Conservation (phyloP, 1,284 basidiomycete species). For the Porogramme epimiltina region DNA sequence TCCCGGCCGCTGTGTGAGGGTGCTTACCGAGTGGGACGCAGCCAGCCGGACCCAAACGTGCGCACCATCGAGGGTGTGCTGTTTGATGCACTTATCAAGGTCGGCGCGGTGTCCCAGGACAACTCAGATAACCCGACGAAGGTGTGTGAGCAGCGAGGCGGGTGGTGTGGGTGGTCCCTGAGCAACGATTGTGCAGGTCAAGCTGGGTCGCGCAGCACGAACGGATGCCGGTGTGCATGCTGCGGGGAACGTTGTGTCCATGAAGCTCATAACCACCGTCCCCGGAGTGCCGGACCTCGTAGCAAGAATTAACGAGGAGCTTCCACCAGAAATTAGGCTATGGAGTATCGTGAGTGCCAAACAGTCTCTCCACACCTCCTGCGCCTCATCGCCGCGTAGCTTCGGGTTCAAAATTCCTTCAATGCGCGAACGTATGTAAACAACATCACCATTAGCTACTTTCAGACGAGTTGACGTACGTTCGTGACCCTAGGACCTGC, state of each 20-base stretch:
- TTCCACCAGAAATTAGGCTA: constrained; percentile 90
- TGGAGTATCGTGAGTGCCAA: constrained; percentile 79
- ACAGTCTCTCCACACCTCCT: neutral
- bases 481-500: constrained; percentile 66
- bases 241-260: constrained; percentile 90
- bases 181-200: constrained; percentile 53
- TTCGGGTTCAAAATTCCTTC: constrained; percentile 89
- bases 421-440: constrained; percentile 79
- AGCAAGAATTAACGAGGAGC: constrained; percentile 79
- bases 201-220: constrained; percentile 86
- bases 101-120: constrained; percentile 90
- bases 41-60: constrained; percentile 56
- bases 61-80: constrained; percentile 91
- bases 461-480: too few relatives aligned
- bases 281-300: constrained; percentile 76
- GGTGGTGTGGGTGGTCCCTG: neutral
- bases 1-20: neutral
- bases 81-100: constrained; percentile 86
- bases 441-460: too few relatives aligned
- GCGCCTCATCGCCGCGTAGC: constrained; percentile 34
- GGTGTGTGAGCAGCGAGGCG: constrained; percentile 47
- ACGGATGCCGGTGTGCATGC: constrained; percentile 99
- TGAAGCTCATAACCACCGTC: constrained; percentile 85
- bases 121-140: constrained; percentile 93
- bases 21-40: constrained; percentile 22